Percentiles rank a stretch among this genome's conserved stretches.
Conservation (phyloP, 331 rosid species). For the Pyracantha coccinea region DNA sequence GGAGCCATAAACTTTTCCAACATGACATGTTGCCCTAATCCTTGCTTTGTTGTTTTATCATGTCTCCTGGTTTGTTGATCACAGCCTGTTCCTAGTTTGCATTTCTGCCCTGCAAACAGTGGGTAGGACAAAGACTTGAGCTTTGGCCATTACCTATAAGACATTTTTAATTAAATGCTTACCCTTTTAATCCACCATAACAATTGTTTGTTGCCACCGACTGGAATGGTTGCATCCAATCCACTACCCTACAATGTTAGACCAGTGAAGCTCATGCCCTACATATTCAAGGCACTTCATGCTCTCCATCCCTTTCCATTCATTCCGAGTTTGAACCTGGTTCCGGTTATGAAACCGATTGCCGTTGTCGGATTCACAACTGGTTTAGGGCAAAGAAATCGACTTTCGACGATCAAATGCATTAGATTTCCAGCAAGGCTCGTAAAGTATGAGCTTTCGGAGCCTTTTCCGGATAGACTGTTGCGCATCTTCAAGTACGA, state of each 20-base stretch:
- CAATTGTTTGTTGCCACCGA: neutral
- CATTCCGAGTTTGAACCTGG: neutral
- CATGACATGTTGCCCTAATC: neutral
- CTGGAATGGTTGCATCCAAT: neutral
- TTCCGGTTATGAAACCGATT: neutral
- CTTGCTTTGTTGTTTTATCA: neutral
- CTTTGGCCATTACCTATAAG: conserved; percentile 7
- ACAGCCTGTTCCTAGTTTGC: conserved; percentile 10
- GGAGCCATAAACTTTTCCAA: neutral
- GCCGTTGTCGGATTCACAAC: neutral
- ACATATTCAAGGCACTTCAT: conserved; percentile 2
- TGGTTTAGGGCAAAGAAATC: neutral
- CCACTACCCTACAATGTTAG: neutral
- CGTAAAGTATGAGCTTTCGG: neutral
- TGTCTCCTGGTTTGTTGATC: conserved; percentile 6
- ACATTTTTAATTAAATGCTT: conserved; percentile 3
- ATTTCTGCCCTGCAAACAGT: neutral
- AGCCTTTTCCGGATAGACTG: neutral
- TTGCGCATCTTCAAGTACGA: neutral
- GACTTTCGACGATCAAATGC: neutral
- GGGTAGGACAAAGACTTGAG: conserved; percentile 7
- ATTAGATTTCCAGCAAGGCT: neutral
- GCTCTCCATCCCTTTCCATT: no score
- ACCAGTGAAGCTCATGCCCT: conserved; percentile 6
- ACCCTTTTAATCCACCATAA: conserved; percentile 12